Evolutionary conservation across 2,329 filamentous ascomycete genomes (phyloP).

Genomic region (Pestalotiopsis sp.): DNA sequence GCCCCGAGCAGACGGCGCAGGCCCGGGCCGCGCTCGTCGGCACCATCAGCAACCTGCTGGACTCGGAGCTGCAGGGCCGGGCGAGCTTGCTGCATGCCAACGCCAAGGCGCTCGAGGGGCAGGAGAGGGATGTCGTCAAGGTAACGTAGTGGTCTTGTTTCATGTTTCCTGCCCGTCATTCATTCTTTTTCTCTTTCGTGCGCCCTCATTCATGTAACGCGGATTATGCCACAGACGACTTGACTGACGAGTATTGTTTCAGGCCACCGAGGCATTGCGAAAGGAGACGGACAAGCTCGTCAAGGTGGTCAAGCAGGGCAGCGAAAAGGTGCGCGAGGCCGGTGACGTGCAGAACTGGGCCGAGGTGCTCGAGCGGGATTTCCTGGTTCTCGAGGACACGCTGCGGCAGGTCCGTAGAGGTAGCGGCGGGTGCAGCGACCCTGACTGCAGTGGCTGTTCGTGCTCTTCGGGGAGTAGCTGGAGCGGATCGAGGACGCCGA

Average conservation of each 20-base stretch:
- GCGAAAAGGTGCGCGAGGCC: slow-evolving; percentile 72
- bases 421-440: slow-evolving; percentile 14
- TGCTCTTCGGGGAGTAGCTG: slow-evolving; percentile 29
- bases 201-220: too few species aligned
- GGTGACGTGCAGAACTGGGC: slow-evolving; percentile 88
- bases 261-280: slow-evolving; percentile 60
- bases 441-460: slow-evolving; percentile 21
- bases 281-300: slow-evolving; percentile 69
- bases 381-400: slow-evolving; percentile 67
- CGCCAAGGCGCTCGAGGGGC: slow-evolving; percentile 63
- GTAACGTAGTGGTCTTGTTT: not conserved
- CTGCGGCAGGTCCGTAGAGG: slow-evolving; percentile 54
- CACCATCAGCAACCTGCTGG: slow-evolving; percentile 70
- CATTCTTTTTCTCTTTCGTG: too few species aligned
- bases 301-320: slow-evolving; percentile 64
- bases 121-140: slow-evolving; percentile 67
- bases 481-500: slow-evolving; percentile 28
- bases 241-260: not conserved
- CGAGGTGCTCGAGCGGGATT: slow-evolving; percentile 74
- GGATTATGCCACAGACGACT: too few species aligned
- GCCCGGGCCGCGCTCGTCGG: slow-evolving; percentile 63
- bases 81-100: slow-evolving; percentile 73
- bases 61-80: slow-evolving; percentile 68
- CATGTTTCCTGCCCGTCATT: too few species aligned
- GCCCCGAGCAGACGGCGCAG: slow-evolving; percentile 54